Evolutionary conservation across 2,329 filamentous ascomycete species (phyloP).

Genomic region (Gaeumannomyces sp.): DNA sequence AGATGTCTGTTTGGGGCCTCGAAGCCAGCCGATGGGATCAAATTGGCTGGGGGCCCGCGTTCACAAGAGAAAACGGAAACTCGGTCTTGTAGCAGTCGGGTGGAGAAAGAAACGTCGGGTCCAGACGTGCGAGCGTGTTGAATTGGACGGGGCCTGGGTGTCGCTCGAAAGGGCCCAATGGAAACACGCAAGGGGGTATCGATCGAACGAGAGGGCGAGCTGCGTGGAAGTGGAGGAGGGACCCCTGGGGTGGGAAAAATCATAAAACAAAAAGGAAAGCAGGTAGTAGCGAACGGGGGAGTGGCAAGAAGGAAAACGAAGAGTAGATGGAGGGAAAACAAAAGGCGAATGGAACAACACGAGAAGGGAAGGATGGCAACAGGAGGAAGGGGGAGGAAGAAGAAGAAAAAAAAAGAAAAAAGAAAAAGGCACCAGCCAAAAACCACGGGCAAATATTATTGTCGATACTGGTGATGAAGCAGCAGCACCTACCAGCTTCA

Average conservation of each 20-base stretch:
- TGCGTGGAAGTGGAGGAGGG: neutral
- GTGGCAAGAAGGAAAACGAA: neutral
- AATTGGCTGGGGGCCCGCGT: neutral
- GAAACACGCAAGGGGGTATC: neutral
- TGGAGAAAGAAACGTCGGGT: neutral
- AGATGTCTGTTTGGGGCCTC: constrained; percentile 11
- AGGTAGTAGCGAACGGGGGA: neutral
- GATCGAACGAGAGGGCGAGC: neutral
- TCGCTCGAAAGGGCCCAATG: neutral
- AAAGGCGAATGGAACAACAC: constrained; percentile 8
- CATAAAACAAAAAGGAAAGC: constrained; percentile 4
- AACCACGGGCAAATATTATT: neutral
- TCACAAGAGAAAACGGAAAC: constrained; percentile 4
- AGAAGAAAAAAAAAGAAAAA: constrained; percentile 12
- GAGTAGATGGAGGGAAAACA: neutral
- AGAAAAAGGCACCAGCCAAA: constrained; percentile 11
- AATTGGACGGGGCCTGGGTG: neutral
- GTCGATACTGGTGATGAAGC: constrained; percentile 1
- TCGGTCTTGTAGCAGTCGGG: constrained; percentile 1
- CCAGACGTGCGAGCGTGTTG: neutral
- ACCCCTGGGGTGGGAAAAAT: neutral
- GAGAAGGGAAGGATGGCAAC: constrained; percentile 5
- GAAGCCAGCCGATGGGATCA: neutral
- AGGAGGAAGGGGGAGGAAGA: constrained; percentile 9
- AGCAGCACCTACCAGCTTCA: neutral